Conservation (phyloP, 2,329 filamentous ascomycete species). For the Ascochyta lentis region DNA sequence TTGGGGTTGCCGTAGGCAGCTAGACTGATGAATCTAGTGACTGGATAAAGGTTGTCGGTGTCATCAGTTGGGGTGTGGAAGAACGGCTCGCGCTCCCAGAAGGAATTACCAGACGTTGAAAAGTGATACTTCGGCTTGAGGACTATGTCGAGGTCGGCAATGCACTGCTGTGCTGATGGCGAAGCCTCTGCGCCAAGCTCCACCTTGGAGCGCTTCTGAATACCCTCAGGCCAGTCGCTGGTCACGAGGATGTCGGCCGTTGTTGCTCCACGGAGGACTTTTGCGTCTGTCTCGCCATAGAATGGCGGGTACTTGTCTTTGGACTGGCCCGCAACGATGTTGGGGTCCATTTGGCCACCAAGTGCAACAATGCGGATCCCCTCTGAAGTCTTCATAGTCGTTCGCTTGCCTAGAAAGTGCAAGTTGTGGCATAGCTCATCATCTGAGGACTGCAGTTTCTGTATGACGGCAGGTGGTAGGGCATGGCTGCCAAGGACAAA, state of each 20-base stretch:
- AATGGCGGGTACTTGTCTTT: slow-evolving; percentile 77
- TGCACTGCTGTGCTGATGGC: slow-evolving; percentile 65
- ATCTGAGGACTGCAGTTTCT: slow-evolving; percentile 74
- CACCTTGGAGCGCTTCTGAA: slow-evolving; percentile 73
- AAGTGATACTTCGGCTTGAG: slow-evolving; percentile 95
- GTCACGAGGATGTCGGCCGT: slow-evolving; percentile 87
- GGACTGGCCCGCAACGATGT: slow-evolving; percentile 67
- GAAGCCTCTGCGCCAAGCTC: slow-evolving; percentile 62
- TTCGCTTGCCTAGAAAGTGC: slow-evolving; percentile 83
- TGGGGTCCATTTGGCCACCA: slow-evolving; percentile 73
- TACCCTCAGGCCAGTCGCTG: slow-evolving; percentile 78
- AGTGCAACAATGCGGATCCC: slow-evolving; percentile 87
- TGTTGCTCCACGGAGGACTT: slow-evolving; percentile 75
- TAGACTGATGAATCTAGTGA: slow-evolving; percentile 91
- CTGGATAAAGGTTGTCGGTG: slow-evolving; percentile 59
- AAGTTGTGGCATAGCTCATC: slow-evolving; percentile 86
- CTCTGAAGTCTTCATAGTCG: slow-evolving; percentile 86
- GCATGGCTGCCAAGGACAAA: slow-evolving; percentile 79
- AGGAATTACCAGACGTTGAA: slow-evolving; percentile 71
- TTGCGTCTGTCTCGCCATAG: slow-evolving; percentile 79
- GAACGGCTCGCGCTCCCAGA: slow-evolving; percentile 93
- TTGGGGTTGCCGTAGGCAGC: slow-evolving; percentile 76
- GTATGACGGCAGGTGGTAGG: slow-evolving; percentile 73
- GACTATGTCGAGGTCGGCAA: slow-evolving; percentile 78
- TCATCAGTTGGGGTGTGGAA: slow-evolving; percentile 66